These are phyloP conservation scores for Harrya chromipes DNA, from an alignment of 768 basidiomycete species.

Conservation along the genomic window DNA sequence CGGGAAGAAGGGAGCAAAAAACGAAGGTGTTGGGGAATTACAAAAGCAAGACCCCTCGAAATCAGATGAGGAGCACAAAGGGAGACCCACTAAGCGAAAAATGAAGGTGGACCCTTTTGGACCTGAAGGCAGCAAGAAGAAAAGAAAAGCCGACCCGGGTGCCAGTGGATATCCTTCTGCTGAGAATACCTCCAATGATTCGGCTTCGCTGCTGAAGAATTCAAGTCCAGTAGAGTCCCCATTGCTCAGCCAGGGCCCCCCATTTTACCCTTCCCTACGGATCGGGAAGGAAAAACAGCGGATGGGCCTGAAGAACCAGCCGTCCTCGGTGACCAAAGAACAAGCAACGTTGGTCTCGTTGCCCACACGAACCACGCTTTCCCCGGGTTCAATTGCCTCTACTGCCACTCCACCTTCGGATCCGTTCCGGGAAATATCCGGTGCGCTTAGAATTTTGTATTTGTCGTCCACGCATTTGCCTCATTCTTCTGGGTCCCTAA, in stretches of 20 bases:
- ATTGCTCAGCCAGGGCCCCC: slow-evolving; percentile 12
- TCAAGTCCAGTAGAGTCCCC: neutral
- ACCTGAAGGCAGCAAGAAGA: slow-evolving; percentile 37
- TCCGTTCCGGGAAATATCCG: slow-evolving; percentile 10
- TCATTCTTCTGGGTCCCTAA: slow-evolving; percentile 16
- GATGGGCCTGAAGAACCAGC: neutral
- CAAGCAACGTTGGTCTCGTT: slow-evolving; percentile 1
- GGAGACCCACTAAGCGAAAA: slow-evolving; percentile 58
- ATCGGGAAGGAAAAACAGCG: slow-evolving; percentile 5
- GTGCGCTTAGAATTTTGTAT: slow-evolving; percentile 14
- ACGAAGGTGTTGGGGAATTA: slow-evolving; percentile 38
- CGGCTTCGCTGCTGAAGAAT: neutral
- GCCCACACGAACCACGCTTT: slow-evolving; percentile 7
- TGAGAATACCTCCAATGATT: neutral
- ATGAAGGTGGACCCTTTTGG: slow-evolving; percentile 56
- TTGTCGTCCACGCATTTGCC: slow-evolving; percentile 7
- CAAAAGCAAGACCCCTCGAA: slow-evolving; percentile 21
- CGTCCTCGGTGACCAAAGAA: neutral
- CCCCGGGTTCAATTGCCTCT: neutral
- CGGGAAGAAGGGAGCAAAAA: slow-evolving; percentile 47
- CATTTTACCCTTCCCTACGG: neutral
- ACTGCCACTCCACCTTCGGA: neutral
- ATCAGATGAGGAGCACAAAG: slow-evolving; percentile 53
- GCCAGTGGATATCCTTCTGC: neutral
- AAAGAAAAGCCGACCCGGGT: slow-evolving; percentile 38